Evolutionary conservation across 805 yeast genomes (phyloP).

Genomic region (Suhomyces pyralidae): DNA sequence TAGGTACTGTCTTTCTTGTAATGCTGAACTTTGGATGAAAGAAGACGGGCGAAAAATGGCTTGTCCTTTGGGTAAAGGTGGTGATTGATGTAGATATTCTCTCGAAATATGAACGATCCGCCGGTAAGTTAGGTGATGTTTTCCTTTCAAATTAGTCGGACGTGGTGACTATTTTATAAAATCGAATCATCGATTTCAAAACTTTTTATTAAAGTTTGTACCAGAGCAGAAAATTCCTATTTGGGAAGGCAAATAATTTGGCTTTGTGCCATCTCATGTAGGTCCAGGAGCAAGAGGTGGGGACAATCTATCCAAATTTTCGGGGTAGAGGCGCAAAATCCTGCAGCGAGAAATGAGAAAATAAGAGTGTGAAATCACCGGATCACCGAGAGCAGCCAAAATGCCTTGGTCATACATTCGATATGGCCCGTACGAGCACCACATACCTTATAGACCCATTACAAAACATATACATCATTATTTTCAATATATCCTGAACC

Average conservation of each 20-base stretch:
- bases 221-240: conserved; percentile 1
- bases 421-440: neutral
- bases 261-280: neutral
- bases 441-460: neutral
- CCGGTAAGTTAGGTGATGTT: neutral
- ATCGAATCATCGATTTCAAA: neutral
- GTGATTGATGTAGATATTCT: neutral
- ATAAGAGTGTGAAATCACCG: neutral
- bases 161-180: neutral
- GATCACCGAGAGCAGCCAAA: neutral
- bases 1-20: neutral
- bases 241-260: neutral
- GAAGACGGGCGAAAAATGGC: neutral
- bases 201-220: neutral
- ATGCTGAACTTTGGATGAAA: neutral
- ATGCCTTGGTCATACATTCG: neutral
- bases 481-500: too few relatives aligned
- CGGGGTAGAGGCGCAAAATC: conserved; percentile 1
- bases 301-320: neutral
- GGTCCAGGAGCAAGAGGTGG: neutral
- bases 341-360: neutral
- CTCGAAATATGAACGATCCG: neutral
- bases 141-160: neutral
- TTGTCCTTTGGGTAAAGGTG: neutral
- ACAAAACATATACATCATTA: too few relatives aligned